Conservation (phyloP, 148 eudicot genomes). For the Euryodendron excelsum region DNA sequence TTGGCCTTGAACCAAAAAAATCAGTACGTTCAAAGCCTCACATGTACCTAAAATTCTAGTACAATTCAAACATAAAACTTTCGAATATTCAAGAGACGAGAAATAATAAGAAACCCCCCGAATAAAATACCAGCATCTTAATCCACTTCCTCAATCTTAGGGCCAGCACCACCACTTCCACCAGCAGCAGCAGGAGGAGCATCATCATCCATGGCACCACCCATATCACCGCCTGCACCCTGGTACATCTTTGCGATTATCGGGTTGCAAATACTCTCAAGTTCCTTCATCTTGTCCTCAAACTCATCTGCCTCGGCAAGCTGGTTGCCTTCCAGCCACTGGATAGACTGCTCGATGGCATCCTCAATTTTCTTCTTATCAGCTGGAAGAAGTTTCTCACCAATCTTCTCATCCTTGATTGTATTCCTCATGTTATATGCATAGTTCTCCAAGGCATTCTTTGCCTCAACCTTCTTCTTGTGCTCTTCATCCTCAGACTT, state of each 20-base stretch:
- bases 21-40: not conserved
- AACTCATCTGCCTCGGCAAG: conserved; percentile 33
- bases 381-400: conserved; percentile 11
- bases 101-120: not conserved
- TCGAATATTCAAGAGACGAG: not conserved
- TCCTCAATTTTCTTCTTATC: conserved; percentile 38
- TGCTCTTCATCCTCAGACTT: conserved; percentile 31
- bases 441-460: conserved; percentile 31
- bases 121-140: not conserved
- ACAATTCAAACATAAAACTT: not conserved
- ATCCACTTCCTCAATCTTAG: conserved; percentile 15
- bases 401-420: conserved; percentile 32
- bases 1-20: too few relatives aligned
- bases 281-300: conserved; percentile 33
- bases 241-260: conserved; percentile 34
- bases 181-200: conserved; percentile 6
- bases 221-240: conserved; percentile 21
- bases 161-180: conserved; percentile 16
- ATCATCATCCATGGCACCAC: conserved; percentile 15
- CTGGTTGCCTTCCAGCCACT: conserved; percentile 42
- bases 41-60: not conserved
- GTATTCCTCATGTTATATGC: conserved; percentile 39
- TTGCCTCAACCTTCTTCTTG: conserved; percentile 31
- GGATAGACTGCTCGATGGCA: conserved; percentile 31
- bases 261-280: conserved; percentile 32